Evolutionary conservation across 495 filamentous ascomycete genomes (phyloP), one percentile per base, ranked within the genome.

Genomic region (Ramalina intermedia): DNA sequence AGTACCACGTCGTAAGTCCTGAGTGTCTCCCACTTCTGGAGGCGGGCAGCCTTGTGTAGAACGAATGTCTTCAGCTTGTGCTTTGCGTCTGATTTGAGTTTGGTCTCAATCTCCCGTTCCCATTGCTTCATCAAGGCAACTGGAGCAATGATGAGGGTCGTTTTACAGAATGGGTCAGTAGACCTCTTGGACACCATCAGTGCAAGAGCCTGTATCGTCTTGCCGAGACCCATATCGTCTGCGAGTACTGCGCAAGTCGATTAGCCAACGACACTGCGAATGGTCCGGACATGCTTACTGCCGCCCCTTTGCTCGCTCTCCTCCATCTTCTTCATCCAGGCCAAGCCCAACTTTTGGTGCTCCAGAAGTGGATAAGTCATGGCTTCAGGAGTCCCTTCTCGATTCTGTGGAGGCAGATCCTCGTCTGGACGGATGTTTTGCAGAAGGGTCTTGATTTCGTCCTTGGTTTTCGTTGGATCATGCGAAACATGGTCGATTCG

Each of bases 201-300:
- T 2, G 91, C 80, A 20, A 98, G 70, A 14, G 87, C 79, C 53
- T 89, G 84, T 42, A 98, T 83, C 2, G 91, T 98, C 67, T 98
- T 98, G 18, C 91, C 91, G 9, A 98, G 71, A 11, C 91, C 91
- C 91, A 98, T 98, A 44, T 89, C 87, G 59, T 94, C 86, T 4
- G 85, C 87, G 41, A 91, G 72, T 2, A 47, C 39, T 41, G 39
- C 2, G 14, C 16, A 1, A 41, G 16, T 18, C 35, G 6, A 5
- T 27, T 21, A n/a, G 45, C 14, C 21, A n/a, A 41, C 20, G 8
- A n/a, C 0, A 47, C 23, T 20, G 20, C 13, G 36, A 47, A 18
- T 11, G 27, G 27, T 8, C 26, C 1, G 14, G 14, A 20, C 14
- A 4, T 17, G 29, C 43, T 29, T 41, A 52, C 50, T 87, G 11